A percentile compares a stretch with the other conserved stretches of the same genome.
These are phyloP conservation scores for Fragilaria radians DNA, from an alignment of 108 stramenopile species.

Conservation along the genomic window DNA sequence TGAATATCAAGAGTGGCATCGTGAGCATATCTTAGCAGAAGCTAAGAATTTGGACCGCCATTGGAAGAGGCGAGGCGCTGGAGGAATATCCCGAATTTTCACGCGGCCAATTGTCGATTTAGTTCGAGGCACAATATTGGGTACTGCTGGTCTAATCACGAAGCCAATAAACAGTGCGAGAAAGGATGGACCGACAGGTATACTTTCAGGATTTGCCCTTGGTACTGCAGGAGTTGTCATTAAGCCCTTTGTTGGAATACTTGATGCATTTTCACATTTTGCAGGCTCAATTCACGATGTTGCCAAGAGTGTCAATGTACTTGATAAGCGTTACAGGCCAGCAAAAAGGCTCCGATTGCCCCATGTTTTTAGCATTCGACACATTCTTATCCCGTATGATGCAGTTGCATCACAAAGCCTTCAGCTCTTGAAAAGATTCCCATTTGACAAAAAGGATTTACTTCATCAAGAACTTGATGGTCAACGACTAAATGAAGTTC, in stretches of 20 bases:
- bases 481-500: conserved; percentile 12
- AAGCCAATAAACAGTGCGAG: conserved; percentile 64
- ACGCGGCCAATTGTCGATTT: conserved; percentile 71
- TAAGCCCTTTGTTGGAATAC: conserved; percentile 74
- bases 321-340: conserved; percentile 60
- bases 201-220: conserved; percentile 50
- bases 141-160: conserved; percentile 55
- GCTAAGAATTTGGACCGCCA: conserved; percentile 48
- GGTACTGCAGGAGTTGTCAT: conserved; percentile 67
- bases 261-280: conserved; percentile 75
- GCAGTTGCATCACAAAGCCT: conserved; percentile 42
- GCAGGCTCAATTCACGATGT: conserved; percentile 69
- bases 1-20: conserved; percentile 70
- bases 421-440: conserved; percentile 34
- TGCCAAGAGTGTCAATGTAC: conserved; percentile 71
- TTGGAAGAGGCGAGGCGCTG: conserved; percentile 59
- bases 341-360: conserved; percentile 59
- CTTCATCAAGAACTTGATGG: conserved; percentile 15
- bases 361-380: conserved; percentile 61
- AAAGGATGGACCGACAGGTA: conserved; percentile 47
- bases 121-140: conserved; percentile 59
- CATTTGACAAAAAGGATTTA: conserved; percentile 1
- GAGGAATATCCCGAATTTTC: conserved; percentile 39
- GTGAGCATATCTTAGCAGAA: conserved; percentile 57
- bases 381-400: conserved; percentile 62